These are phyloP conservation scores for Saccharomyces kudriavzevii DNA, from an alignment of 805 yeast species.

Conservation along the genomic window DNA sequence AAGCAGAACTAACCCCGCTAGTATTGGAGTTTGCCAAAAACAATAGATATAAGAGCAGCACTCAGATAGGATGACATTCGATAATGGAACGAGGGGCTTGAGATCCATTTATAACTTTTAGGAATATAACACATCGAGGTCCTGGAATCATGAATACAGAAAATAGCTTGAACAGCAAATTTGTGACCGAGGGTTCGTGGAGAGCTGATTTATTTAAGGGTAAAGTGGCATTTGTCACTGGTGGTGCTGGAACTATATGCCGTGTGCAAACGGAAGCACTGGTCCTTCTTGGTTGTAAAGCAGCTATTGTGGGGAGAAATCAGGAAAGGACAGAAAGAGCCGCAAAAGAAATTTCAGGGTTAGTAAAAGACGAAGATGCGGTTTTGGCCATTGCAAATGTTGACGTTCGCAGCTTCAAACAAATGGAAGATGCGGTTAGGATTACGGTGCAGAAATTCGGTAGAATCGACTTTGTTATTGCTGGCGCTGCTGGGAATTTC, in stretches of 20 bases:
- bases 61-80: background rate
- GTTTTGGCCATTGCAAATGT: slow-evolving; percentile 65
- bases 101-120: no score
- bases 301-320: slow-evolving; percentile 78
- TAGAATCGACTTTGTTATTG: slow-evolving; percentile 75
- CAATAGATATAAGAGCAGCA: background rate
- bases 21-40: background rate
- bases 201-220: slow-evolving; percentile 67
- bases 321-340: slow-evolving; percentile 54
- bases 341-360: slow-evolving; percentile 53
- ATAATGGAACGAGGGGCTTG: background rate
- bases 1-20: background rate
- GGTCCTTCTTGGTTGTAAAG: slow-evolving; percentile 76
- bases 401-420: slow-evolving; percentile 68
- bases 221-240: slow-evolving; percentile 85
- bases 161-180: slow-evolving; percentile 24
- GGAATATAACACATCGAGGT: no score
- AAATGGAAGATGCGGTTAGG: slow-evolving; percentile 56
- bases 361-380: slow-evolving; percentile 42
- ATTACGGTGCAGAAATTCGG: slow-evolving; percentile 63
- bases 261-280: slow-evolving; percentile 82
- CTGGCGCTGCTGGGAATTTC: slow-evolving; percentile 96
- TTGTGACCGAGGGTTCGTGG: slow-evolving; percentile 29
- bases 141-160: slow-evolving; percentile 11
- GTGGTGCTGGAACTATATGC: slow-evolving; percentile 96